Base-by-base conservation (phyloP, 2,329 filamentous ascomycete genomes). In the Cladosporium colombiae region DNA sequence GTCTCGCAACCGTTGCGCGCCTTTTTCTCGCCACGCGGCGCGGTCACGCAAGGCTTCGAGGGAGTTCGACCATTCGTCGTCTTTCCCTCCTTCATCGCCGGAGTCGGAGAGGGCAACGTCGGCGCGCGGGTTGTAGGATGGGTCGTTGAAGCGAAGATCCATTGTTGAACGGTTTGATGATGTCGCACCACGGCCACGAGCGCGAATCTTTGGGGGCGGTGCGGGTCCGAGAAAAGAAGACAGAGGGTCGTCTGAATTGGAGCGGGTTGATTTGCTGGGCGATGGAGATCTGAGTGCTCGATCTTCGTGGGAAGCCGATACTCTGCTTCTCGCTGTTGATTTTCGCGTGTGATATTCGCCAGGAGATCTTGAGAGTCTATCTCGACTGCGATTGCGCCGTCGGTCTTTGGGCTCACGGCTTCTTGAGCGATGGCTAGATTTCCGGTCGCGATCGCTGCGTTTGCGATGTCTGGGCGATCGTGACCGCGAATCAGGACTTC, bases 11-110 rank as follows among this genome's bases (percentile, higher is more conserved):
- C 93, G 82, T 62, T 93, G 89, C 7, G 91, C 91, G 33, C 92
- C 91, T 70, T 89, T 87, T 68, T 88, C 84, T 72, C 87, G 88
- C 87, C 91, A 93, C 70, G 88, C 89, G 70, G 91, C 86, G n/a
- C 92, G 87, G 75, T 96, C 92, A 46, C 90, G 86, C 65, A 92
- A 83, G 5, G 89, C 88, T 77, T 96, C 92, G 0, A 95, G 81
- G 0, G 91, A 88, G 71, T 91, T 86, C 53, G 91, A 90, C 93
- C 92, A 97, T 67, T 91, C 87, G 67, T 89, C 88, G 33, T 57
- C 33, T 8, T 40, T n/a, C 3, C 16, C 35, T 40, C 33, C 23
- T 2, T 81, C 76, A 5, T 35, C 50, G 67, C 77, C 69, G 52
- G 81, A 78, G 14, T 70, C 68, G 21, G 61, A 37, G 0, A 69